phyloP scores from a whole-genome alignment of 495 filamentous ascomycete species.

The Trichoderma gamsii region DNA sequence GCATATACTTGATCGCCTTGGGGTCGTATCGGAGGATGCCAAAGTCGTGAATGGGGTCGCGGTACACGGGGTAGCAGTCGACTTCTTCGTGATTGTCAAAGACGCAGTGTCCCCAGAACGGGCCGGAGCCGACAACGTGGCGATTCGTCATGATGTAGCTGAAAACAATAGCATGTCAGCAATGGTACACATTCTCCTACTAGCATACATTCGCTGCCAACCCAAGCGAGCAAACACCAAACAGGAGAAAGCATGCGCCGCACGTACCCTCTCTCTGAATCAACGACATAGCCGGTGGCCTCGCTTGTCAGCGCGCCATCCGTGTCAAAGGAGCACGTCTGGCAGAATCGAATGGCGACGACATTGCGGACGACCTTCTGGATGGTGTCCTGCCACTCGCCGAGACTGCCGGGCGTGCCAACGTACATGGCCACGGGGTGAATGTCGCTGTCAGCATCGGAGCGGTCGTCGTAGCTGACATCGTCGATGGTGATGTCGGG shows the following conservation, averaged over 20 bases:
- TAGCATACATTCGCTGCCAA: conserved; percentile 3
- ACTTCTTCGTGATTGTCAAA: conserved; percentile 99
- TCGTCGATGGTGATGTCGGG: conserved; percentile 31
- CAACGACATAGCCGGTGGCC: conserved; percentile 95
- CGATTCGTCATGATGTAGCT: conserved; percentile 76
- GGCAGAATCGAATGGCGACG: conserved; percentile 97
- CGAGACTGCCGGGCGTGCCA: conserved; percentile 15
- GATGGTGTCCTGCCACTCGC: conserved; percentile 93
- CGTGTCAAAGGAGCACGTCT: conserved; percentile 97
- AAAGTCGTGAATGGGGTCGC: conserved; percentile 97
- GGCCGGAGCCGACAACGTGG: conserved; percentile 93
- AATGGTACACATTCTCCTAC: background rate
- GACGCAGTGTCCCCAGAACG: conserved; percentile 95
- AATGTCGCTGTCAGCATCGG: conserved; percentile 21
- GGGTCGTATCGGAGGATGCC: conserved; percentile 95
- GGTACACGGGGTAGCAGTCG: conserved; percentile 95
- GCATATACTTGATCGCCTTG: conserved; percentile 93
- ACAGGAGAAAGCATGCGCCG: conserved; percentile 21
- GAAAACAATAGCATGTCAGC: conserved; percentile 28
- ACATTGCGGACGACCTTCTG: conserved; percentile 88
- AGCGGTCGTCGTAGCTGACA: conserved; percentile 31
- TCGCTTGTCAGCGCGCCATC: conserved; percentile 89
- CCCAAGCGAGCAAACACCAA: conserved; percentile 17
- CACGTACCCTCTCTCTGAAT: conserved; percentile 79
- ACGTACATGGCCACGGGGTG: conserved; percentile 20